Evolutionary conservation across 176 grass and related monocot genomes (phyloP), one percentile per base, ranked within the genome.

Genomic region (Saccharum officinarum): DNA sequence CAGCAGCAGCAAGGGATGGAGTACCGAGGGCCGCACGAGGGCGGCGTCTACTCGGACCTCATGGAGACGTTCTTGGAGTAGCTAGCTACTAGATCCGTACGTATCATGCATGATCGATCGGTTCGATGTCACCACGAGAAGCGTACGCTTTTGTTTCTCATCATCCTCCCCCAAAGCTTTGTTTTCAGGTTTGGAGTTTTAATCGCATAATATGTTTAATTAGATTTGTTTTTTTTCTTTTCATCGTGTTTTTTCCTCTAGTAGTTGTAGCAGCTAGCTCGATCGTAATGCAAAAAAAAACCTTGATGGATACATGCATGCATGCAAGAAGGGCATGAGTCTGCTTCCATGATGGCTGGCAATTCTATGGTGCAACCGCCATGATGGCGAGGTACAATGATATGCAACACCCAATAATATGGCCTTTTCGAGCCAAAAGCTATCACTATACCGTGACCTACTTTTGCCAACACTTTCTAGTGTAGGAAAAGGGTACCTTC

Each of bases 21-120:
- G 77, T 99, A 99, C 78, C 83, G 97, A 70, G 92, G 90, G 10
- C 59, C 77, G 15, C 85, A 89, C 14, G 94, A 99, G 67, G 88
- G 92, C 64, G 94, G 94, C 61, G 88, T 99, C 64, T 99, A 97
- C 84, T 94, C 88, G 2, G 94, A 99, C 83, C 86, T 99, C 67
- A 99, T 99, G 97, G 97, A 99, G 77, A 94, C 92, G 25, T 99
- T 96, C 84, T 90, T 97, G 97, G 92, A 97, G 81, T 98, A 93
- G 80, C 15, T 47, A 71, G 37, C 39, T 44, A 6, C 7, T 9
- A 8, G 42, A 23, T 3, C 11, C 49, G 14, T 50, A 2, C 40
- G 17, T 52, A 1, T 18, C 82, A 54, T 63, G 61, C 82, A 28
- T 18, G 61, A 61, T 28, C 68, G 12, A 76, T 34, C 25, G 22